Percentiles rank a stretch among this genome's conserved stretches.
Conservation (phyloP, 768 basidiomycete genomes). For the Porpolomopsis calyptriformis region DNA sequence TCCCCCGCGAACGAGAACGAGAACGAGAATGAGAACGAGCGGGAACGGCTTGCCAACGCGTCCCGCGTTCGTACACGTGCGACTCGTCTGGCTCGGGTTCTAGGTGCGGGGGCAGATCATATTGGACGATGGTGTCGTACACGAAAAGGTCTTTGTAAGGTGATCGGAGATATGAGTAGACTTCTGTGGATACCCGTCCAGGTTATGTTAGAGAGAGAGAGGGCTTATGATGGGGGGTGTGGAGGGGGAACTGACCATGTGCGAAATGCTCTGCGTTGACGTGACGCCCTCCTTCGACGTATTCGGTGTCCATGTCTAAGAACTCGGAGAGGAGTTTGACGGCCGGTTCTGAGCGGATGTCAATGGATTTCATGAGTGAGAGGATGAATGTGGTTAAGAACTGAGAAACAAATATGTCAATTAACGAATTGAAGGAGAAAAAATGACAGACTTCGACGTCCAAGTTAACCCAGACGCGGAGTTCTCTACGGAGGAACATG, state of each 20-base stretch:
- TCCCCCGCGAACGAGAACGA: conserved; percentile 19
- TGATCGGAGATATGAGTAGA: conserved; percentile 82
- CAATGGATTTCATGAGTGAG: conserved; percentile 85
- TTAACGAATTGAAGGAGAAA: neutral
- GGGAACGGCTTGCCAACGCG: conserved; percentile 19
- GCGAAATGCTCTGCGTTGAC: conserved; percentile 87
- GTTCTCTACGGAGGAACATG: conserved; percentile 71
- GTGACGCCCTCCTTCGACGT: conserved; percentile 44
- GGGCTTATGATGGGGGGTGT: neutral
- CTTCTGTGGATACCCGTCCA: conserved; percentile 37
- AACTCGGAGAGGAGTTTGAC: conserved; percentile 80
- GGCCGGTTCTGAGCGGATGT: conserved; percentile 84
- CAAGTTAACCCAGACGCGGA: conserved; percentile 79
- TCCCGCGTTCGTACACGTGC: conserved; percentile 19
- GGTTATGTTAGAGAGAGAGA: neutral
- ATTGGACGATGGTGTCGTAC: conserved; percentile 80
- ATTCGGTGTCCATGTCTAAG: conserved; percentile 64
- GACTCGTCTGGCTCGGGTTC: conserved; percentile 25
- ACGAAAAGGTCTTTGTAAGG: conserved; percentile 76
- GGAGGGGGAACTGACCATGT: conserved; percentile 53
- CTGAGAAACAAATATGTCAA: conserved; percentile 27
- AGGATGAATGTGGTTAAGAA: conserved; percentile 84
- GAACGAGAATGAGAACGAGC: conserved; percentile 2
- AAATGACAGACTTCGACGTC: conserved; percentile 62
- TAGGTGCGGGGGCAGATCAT: conserved; percentile 40